These are phyloP conservation scores for Ceratobasidium sp. DNA, from an alignment of 1,284 basidiomycete genomes.

Conservation along the genomic window DNA sequence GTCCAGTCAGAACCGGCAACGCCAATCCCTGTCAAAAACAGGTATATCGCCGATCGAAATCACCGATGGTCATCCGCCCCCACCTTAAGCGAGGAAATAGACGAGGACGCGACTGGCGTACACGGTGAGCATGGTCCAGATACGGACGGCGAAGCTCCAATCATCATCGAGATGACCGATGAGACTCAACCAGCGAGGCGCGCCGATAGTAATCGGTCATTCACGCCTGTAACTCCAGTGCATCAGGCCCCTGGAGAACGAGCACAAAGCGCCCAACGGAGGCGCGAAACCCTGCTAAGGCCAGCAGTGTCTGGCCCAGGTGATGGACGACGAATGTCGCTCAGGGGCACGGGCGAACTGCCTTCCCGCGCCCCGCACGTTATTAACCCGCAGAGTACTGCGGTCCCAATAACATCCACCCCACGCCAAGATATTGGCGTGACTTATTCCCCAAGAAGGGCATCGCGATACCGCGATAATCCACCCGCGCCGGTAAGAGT, in stretches of 20 bases:
- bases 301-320: neutral
- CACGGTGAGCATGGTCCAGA: neutral
- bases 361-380: no score
- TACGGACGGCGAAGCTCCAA: neutral
- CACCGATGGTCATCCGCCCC: neutral
- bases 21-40: neutral
- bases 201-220: neutral
- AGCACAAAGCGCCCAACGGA: neutral
- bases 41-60: neutral
- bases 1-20: neutral
- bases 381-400: no score
- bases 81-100: neutral
- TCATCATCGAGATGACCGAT: neutral
- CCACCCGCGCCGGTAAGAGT: no score
- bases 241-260: neutral
- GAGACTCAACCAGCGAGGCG: neutral
- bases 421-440: no score
- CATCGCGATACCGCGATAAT: no score
- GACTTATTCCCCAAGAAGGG: no score
- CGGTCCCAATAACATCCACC: no score
- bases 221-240: constrained; percentile 1
- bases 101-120: neutral
- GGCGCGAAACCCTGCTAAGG: neutral
- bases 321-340: neutral
- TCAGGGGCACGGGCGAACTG: no score